A percentile compares a stretch with the other conserved stretches of the same genome.
These are phyloP conservation scores for Arthrobotrys sinensis DNA, from an alignment of 2,329 filamentous ascomycete genomes.

Conservation along the genomic window DNA sequence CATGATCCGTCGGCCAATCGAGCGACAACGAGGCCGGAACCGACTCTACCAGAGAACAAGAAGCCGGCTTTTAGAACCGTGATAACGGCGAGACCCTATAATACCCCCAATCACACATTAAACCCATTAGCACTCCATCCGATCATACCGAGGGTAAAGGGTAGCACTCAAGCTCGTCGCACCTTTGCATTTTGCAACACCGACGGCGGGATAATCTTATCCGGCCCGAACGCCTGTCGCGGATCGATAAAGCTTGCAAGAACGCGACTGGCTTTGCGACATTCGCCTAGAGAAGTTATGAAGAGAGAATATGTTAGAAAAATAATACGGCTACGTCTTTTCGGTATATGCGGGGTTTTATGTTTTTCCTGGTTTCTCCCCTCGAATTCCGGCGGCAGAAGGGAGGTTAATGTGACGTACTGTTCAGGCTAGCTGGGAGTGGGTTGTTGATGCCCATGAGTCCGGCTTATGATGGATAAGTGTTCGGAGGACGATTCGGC, in stretches of 20 bases:
- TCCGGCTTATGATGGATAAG: slow-evolving; percentile 12
- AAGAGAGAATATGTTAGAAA: slow-evolving; percentile 64
- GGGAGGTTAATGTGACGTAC: slow-evolving; percentile 66
- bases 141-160: neutral
- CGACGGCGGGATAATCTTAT: slow-evolving; percentile 94
- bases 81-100: slow-evolving; percentile 82
- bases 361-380: neutral
- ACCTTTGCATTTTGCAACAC: slow-evolving; percentile 94
- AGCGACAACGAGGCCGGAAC: slow-evolving; percentile 85
- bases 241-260: slow-evolving; percentile 95
- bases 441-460: slow-evolving; percentile 71
- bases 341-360: slow-evolving; percentile 28
- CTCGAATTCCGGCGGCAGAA: slow-evolving; percentile 37
- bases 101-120: neutral
- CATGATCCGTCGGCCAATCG: slow-evolving; percentile 82
- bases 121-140: slow-evolving; percentile 1
- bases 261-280: slow-evolving; percentile 97
- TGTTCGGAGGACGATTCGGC: neutral
- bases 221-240: slow-evolving; percentile 90
- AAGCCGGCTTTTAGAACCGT: slow-evolving; percentile 91
- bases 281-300: slow-evolving; percentile 80
- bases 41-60: slow-evolving; percentile 84
- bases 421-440: slow-evolving; percentile 72
- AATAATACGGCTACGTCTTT: slow-evolving; percentile 29
- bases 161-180: slow-evolving; percentile 56